Percentiles rank a stretch among this genome's conserved stretches.
phyloP scores from a whole-genome alignment of 2,329 filamentous ascomycete species.

The Thyridium curvatum region DNA sequence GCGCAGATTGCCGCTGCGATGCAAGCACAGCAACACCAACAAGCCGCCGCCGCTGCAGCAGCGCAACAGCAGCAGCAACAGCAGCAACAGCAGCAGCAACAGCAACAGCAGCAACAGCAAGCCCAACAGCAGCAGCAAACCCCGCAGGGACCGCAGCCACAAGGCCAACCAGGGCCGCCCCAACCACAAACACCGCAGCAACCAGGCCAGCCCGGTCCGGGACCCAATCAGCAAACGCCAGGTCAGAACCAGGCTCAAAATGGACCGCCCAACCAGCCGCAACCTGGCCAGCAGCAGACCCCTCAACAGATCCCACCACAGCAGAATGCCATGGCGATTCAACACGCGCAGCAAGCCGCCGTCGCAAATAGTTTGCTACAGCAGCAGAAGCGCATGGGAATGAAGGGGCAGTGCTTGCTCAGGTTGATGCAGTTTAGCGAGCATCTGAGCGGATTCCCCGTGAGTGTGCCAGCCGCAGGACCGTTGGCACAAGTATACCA shows the following conservation, averaged over 20 bases:
- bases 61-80: constrained; percentile 28
- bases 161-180: constrained; percentile 5
- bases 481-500: too few relatives aligned
- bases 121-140: constrained; percentile 9
- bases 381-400: constrained; percentile 42
- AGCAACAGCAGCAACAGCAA: constrained; percentile 14
- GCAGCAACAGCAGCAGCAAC: constrained; percentile 16
- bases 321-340: constrained; percentile 27
- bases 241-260: constrained; percentile 25
- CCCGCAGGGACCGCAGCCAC: constrained; percentile 3
- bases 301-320: constrained; percentile 33
- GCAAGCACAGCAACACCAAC: constrained; percentile 19
- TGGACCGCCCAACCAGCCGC: constrained; percentile 28
- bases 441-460: constrained; percentile 51
- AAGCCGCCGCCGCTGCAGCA: constrained; percentile 29
- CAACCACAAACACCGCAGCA: constrained; percentile 17
- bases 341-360: constrained; percentile 24
- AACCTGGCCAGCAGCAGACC: constrained; percentile 24
- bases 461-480: constrained; percentile 22
- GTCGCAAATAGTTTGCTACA: constrained; percentile 31
- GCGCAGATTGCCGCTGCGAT: constrained; percentile 27
- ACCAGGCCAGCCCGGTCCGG: constrained; percentile 32
- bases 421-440: constrained; percentile 59
- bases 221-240: constrained; percentile 5
- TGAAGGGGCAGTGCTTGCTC: constrained; percentile 52